Evolutionary conservation across 305 asterid species (phyloP).

Genomic region (Solanum hybrid): DNA sequence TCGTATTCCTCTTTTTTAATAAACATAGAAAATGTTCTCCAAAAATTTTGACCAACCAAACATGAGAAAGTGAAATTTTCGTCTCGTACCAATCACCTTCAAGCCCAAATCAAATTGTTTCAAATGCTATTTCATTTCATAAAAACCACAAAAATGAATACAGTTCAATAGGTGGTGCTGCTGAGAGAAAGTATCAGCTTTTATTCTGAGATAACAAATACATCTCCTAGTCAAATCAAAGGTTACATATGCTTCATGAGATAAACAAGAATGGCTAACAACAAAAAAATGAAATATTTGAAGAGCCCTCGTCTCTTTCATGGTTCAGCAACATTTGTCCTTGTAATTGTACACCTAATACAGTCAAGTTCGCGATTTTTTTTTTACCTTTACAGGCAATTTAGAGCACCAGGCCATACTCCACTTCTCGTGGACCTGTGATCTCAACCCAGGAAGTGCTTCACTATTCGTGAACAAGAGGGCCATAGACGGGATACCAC

Average conservation of each 20-base stretch:
- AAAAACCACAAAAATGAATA: background rate
- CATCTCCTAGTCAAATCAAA: background rate
- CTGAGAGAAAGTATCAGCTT: background rate
- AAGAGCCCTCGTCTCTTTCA: background rate
- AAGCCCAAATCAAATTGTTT: background rate
- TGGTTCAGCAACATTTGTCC: background rate
- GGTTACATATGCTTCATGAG: background rate
- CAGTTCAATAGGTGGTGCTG: background rate
- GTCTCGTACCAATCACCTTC: background rate
- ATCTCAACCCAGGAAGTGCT: background rate
- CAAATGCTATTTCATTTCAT: background rate
- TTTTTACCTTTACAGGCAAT: background rate
- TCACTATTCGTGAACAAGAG: constrained; percentile 96
- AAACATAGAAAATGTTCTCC: background rate
- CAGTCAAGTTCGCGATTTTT: background rate
- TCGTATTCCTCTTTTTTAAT: background rate
- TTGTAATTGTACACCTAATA: background rate
- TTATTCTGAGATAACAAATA: background rate
- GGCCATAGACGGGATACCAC: constrained; percentile 94
- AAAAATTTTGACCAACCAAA: background rate
- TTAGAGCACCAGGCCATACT: background rate
- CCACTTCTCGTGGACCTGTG: background rate
- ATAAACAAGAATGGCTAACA: background rate
- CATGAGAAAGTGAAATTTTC: background rate
- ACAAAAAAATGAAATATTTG: background rate